Evolutionary conservation across 129 eudicot species (phyloP), one percentile per base, ranked within the genome.

Genomic region (Tagetes erecta): DNA sequence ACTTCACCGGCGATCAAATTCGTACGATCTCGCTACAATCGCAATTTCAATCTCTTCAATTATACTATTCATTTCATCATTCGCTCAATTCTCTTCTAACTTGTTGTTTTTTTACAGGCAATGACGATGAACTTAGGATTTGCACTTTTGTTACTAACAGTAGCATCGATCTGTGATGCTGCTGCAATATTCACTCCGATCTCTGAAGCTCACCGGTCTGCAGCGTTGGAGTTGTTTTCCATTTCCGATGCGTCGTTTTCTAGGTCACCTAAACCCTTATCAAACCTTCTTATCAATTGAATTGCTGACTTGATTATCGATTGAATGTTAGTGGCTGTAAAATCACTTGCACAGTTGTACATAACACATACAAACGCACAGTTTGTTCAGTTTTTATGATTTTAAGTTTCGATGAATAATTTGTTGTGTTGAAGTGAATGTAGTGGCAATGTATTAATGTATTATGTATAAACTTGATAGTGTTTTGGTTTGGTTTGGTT

Each of bases 121-220:
- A 91, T 87, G 97, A 81, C 80, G 75, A 72, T 50, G 68, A 70
- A 76, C 37, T 82, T 80, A 39, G 83, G 81, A 59, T 82, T 84
- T 73, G 78, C 83, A 38, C 67, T 83, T 45, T 71, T 83, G 33
- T 0, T 83, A 27, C 8, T 83, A 40, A 76, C 80, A 6, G 53
- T 69, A 34, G 73, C 74, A 14, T 76, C 80, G 83, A 86, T 85
- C 72, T 84, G 82, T 63, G 87, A 82, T 14, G 90, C 89, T 7
- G 79, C 89, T 6, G 70, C 87, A 47, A 57, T 84, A 50, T 82
- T 85, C 51, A 64, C 42, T 53, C 92, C 95, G 64, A 82, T 91
- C 73, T 86, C 90, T 0, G 87, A 81, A 35, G 59, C 84, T 58
- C 95, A 91, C 49, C 90, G 95, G 73, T 88, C 92, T 4, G 87